These are phyloP conservation scores for Yarrowia sp. DNA, from an alignment of 805 yeast genomes.

Conservation along the genomic window DNA sequence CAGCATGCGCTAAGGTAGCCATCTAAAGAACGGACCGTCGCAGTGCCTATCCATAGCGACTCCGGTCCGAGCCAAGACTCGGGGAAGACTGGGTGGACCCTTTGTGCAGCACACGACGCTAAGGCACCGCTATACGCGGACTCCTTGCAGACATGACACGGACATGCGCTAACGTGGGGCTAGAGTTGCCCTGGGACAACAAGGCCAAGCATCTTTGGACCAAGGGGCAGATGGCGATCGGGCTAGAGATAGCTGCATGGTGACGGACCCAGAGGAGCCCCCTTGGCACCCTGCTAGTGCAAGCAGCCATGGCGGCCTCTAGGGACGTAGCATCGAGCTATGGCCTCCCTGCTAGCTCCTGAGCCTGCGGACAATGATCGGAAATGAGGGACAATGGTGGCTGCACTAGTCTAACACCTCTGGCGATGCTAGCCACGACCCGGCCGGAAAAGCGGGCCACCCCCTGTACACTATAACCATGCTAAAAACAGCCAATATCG, in stretches of 20 bases:
- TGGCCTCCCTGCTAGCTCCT: not conserved
- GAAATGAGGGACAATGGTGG: not conserved
- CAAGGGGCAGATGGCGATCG: constrained; percentile 19
- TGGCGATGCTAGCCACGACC: not conserved
- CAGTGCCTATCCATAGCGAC: too few species aligned
- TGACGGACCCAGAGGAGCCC: not conserved
- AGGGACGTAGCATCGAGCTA: not conserved
- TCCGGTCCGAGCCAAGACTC: not conserved
- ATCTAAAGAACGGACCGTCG: too few species aligned
- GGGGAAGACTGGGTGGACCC: too few species aligned
- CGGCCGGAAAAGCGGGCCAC: not conserved
- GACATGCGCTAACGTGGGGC: constrained; percentile 1
- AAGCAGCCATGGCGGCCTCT: constrained; percentile 3
- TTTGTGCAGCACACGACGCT: too few species aligned
- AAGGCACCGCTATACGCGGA: too few species aligned
- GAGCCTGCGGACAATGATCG: not conserved
- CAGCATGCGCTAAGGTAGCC: too few species aligned
- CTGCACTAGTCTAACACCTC: not conserved
- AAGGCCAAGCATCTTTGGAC: not conserved
- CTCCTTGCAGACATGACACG: not conserved
- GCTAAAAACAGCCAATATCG: not conserved
- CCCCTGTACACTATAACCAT: not conserved
- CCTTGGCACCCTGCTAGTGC: constrained; percentile 11
- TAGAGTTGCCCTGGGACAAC: not conserved
- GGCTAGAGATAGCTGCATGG: constrained; percentile 8